phyloP scores from a whole-genome alignment of 2,329 filamentous ascomycete genomes.

The Trichoderma asperellum region DNA sequence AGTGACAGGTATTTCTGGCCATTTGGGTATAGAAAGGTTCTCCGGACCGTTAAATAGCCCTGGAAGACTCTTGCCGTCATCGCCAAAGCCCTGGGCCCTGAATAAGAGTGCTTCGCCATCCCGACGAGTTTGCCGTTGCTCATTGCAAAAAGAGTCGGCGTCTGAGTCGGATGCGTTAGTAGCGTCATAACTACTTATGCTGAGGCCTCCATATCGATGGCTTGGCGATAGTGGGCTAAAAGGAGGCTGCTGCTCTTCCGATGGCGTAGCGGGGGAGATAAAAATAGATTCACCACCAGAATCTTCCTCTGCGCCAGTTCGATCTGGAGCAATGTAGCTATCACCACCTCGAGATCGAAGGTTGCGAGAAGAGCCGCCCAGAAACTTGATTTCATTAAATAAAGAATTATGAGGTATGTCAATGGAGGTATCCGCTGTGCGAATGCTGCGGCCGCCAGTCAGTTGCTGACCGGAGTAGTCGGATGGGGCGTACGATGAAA shows the following conservation, averaged over 20 bases:
- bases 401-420: slow-evolving; percentile 24
- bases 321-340: slow-evolving; percentile 23
- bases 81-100: slow-evolving; percentile 42
- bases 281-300: slow-evolving; percentile 29
- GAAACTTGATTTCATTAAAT: slow-evolving; percentile 19
- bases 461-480: slow-evolving; percentile 23
- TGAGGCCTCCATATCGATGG: slow-evolving; percentile 9
- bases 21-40: slow-evolving; percentile 12
- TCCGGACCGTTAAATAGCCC: slow-evolving; percentile 32
- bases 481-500: slow-evolving; percentile 21
- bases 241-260: background rate
- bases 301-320: slow-evolving; percentile 6
- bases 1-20: slow-evolving; percentile 1
- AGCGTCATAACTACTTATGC: slow-evolving; percentile 27
- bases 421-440: slow-evolving; percentile 27
- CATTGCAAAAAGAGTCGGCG: slow-evolving; percentile 41
- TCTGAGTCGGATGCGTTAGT: slow-evolving; percentile 35
- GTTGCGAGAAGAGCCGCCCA: slow-evolving; percentile 16
- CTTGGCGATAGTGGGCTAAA: background rate
- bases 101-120: slow-evolving; percentile 47
- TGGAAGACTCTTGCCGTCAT: slow-evolving; percentile 41
- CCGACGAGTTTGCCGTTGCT: slow-evolving; percentile 30
- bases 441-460: slow-evolving; percentile 21
- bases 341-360: slow-evolving; percentile 23
- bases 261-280: slow-evolving; percentile 25